Percentiles rank a stretch among this genome's conserved stretches.
Evolutionary conservation across 169 alveolate genomes (phyloP).

Genomic region (Plasmodium cynomolgi): DNA sequence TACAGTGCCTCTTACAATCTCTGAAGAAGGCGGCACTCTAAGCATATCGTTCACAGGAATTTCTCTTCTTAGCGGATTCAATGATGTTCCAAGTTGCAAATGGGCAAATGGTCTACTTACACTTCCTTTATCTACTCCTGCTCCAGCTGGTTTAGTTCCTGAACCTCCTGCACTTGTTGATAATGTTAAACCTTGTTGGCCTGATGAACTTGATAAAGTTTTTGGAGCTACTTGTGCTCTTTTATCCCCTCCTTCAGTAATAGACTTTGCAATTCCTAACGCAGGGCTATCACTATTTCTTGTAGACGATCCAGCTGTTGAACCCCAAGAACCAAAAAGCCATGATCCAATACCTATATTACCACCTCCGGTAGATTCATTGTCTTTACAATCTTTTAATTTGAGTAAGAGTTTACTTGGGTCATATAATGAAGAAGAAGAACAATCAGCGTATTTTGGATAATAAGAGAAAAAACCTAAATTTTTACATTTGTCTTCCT

Average conservation of each 20-base stretch:
- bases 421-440: neutral
- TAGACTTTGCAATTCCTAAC: no score
- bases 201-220: no score
- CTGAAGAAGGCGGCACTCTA: neutral
- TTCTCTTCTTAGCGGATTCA: no score
- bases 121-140: no score
- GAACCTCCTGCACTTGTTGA: no score
- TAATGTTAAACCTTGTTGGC: no score
- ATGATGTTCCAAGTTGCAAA: no score
- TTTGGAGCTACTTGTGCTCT: no score
- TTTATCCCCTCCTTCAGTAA: no score
- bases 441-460: neutral
- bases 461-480: neutral
- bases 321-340: neutral
- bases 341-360: neutral
- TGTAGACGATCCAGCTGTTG: neutral
- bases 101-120: no score
- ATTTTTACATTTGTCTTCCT: neutral
- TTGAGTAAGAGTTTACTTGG: neutral
- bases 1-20: neutral
- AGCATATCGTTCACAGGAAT: neutral
- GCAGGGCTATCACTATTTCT: no score
- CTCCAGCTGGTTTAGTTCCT: no score
- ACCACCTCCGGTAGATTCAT: neutral
- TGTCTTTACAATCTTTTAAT: neutral